Percentiles rank a stretch among this genome's conserved stretches.
Conservation (phyloP, 2,329 filamentous ascomycete genomes). For the Colletotrichum spinosum region DNA sequence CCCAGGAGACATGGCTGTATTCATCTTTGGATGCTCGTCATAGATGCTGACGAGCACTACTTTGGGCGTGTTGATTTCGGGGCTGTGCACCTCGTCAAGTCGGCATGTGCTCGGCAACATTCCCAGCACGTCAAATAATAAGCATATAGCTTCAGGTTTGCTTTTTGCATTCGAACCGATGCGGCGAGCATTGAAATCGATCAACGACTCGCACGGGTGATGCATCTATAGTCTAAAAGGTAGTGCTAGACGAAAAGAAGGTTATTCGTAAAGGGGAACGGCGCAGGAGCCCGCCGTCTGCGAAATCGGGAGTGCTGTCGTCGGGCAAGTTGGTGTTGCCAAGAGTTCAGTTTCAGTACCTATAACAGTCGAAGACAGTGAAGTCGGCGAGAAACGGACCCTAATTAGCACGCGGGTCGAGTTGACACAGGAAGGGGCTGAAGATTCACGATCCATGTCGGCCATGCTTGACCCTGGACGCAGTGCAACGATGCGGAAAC, state of each 20-base stretch:
- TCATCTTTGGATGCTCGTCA: too few relatives aligned
- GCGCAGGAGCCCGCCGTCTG: slow-evolving; percentile 6
- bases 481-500: neutral
- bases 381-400: slow-evolving; percentile 6
- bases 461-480: neutral
- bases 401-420: too few relatives aligned
- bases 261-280: neutral
- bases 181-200: neutral
- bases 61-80: too few relatives aligned
- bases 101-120: neutral
- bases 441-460: too few relatives aligned
- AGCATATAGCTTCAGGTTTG: slow-evolving; percentile 2
- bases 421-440: too few relatives aligned
- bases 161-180: slow-evolving; percentile 5
- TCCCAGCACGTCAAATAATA: neutral
- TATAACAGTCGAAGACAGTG: neutral
- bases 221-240: neutral
- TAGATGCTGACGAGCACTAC: too few relatives aligned
- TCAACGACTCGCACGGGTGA: slow-evolving; percentile 1
- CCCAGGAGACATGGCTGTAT: neutral
- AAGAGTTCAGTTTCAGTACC: slow-evolving; percentile 13
- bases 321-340: slow-evolving; percentile 11
- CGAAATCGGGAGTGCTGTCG: slow-evolving; percentile 18
- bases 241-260: slow-evolving; percentile 1
- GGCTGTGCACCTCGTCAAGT: neutral